Conservation (phyloP, 306 rosid genomes). For the Betula pendula region DNA sequence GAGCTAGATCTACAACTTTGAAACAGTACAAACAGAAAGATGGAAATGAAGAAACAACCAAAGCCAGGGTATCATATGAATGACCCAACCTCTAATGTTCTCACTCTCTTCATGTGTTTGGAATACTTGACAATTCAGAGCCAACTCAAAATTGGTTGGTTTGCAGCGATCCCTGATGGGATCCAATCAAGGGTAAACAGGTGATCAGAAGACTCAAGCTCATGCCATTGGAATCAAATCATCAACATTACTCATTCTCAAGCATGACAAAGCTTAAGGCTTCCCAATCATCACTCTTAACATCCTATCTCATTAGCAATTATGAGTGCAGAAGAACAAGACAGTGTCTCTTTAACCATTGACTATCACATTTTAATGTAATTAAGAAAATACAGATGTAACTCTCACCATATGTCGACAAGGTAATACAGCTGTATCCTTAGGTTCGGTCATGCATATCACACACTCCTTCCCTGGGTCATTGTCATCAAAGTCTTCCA, state of each 20-base stretch:
- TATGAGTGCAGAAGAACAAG: constrained; percentile 6
- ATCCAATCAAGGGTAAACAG: constrained; percentile 9
- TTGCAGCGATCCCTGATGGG: constrained; percentile 13
- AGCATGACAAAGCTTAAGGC: constrained; percentile 3
- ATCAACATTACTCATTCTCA: not conserved
- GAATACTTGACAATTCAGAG: not conserved
- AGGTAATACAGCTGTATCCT: constrained; percentile 79
- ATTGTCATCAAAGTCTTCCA: constrained; percentile 54
- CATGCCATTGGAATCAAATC: constrained; percentile 3
- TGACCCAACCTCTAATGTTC: not conserved
- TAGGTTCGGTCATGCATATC: constrained; percentile 92
- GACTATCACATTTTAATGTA: constrained; percentile 13
- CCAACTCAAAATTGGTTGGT: constrained; percentile 9
- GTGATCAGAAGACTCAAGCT: constrained; percentile 16
- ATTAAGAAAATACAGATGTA: constrained; percentile 14
- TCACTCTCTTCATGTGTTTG: not conserved
- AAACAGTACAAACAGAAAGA: not conserved
- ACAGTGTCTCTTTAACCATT: constrained; percentile 4
- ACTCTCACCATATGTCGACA: constrained; percentile 88
- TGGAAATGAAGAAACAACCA: constrained; percentile 4
- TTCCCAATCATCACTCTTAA: constrained; percentile 9
- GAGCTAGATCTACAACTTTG: not conserved
- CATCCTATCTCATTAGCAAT: not conserved
- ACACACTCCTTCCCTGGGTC: constrained; percentile 86
- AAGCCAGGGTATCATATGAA: not conserved